Percentiles rank a stretch among this genome's conserved stretches.
phyloP scores from a whole-genome alignment of 495 filamentous ascomycete species.

The Lentithecium fluviatile region DNA sequence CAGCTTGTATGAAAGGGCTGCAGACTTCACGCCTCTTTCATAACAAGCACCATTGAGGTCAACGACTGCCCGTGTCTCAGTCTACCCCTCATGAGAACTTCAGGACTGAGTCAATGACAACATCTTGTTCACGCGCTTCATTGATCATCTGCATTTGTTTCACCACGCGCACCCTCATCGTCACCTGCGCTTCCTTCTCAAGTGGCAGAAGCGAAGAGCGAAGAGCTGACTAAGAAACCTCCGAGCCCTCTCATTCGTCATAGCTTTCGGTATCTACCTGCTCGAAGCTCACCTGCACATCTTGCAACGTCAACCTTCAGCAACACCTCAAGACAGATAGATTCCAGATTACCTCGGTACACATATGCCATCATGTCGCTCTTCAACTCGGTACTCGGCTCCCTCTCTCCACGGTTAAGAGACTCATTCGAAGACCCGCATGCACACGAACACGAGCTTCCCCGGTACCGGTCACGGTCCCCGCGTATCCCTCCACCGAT shows the following conservation, averaged over 20 bases:
- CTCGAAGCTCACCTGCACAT: constrained; percentile 24
- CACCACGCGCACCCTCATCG: not conserved
- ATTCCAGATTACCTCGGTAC: not conserved
- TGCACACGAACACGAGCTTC: constrained; percentile 25
- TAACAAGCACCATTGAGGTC: too few species aligned
- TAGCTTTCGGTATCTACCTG: constrained; percentile 6
- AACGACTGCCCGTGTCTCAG: too few species aligned
- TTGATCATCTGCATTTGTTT: not conserved
- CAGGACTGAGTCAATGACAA: too few species aligned
- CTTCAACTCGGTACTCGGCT: constrained; percentile 29
- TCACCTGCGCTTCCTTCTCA: constrained; percentile 2
- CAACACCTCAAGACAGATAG: not conserved
- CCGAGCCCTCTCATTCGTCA: constrained; percentile 13
- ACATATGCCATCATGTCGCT: constrained; percentile 17
- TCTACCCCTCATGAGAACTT: too few species aligned
- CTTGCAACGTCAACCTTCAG: not conserved
- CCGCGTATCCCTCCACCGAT: constrained; percentile 30
- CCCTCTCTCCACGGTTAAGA: constrained; percentile 26
- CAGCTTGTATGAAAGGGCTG: too few species aligned
- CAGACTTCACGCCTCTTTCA: too few species aligned
- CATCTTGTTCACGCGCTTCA: not conserved
- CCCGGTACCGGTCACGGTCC: constrained; percentile 14
- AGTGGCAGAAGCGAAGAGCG: not conserved
- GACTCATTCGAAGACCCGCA: constrained; percentile 27
- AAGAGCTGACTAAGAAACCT: constrained; percentile 15